A percentile compares a stretch with the other conserved stretches of the same genome.
Evolutionary conservation across 2,329 filamentous ascomycete species (phyloP).

Genomic region (Colletotrichum echinochloae): DNA sequence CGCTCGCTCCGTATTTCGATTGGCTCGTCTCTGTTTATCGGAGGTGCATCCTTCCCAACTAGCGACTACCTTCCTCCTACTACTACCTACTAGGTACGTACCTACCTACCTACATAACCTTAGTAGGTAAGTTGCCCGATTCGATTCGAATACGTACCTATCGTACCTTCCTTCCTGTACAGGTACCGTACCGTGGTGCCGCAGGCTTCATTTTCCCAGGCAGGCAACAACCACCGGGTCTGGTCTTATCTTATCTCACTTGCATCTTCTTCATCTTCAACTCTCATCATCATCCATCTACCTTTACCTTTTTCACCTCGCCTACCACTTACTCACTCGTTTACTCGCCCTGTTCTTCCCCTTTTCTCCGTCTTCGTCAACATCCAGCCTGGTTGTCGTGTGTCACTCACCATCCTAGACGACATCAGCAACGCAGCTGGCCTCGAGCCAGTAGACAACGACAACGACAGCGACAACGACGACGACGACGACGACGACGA

Average conservation of each 20-base stretch:
- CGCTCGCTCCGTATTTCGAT: not conserved
- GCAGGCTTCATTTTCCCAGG: not conserved
- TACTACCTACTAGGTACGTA: too few species aligned
- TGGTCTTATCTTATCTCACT: constrained; percentile 24
- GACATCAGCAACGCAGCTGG: not conserved
- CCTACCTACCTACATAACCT: too few species aligned
- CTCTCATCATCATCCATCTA: not conserved
- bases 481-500: not conserved
- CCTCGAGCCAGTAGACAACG: not conserved
- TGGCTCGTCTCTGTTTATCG: constrained; percentile 19
- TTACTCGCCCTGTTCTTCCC: not conserved
- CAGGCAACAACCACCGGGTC: not conserved
- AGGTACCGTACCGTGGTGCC: too few species aligned
- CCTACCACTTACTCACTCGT: not conserved
- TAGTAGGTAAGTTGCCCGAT: too few species aligned
- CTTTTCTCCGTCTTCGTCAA: not conserved
- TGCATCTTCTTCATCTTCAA: not conserved
- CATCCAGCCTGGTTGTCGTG: not conserved
- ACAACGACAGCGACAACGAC: too few species aligned
- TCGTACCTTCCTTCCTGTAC: too few species aligned
- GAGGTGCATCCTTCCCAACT: constrained; percentile 3
- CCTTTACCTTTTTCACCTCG: not conserved
- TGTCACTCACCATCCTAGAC: not conserved
- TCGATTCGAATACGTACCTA: constrained; percentile 20
- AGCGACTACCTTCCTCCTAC: too few species aligned